Base-by-base conservation (phyloP, 495 filamentous ascomycete species). In the Hyphodiscus hymeniophilus region DNA sequence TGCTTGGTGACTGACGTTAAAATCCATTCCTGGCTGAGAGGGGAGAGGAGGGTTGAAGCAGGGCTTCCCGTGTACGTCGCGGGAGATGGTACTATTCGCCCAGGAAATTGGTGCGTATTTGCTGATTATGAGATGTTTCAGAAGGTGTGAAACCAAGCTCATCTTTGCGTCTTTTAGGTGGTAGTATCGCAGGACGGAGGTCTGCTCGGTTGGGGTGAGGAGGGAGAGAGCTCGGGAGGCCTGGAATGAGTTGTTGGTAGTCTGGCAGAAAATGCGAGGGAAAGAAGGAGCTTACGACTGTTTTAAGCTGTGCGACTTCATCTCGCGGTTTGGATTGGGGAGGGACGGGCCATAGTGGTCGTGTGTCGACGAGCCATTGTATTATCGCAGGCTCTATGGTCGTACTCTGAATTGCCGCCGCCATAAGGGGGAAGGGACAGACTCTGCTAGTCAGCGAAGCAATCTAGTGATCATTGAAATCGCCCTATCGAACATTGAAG, bases 1-100 rank as follows among this genome's bases (percentile, higher is more conserved):
- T 12, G 82, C 84, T 62, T 95, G 89, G 60, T 95, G 89, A 44
- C 79, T 85, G 45, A 95, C 84, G 60, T 95, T 95, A 74, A 95
- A 95, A 46, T 84, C 75, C 15, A 91, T 69, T 5, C 26, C 31
- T 16, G 31, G 10, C 16, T 17, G 26, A 5, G 13, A 17, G 15
- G 20, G 16, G 13, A 3, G 11, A 10, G 1, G 2, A 6, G 48
- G 44, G 7, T 38, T 33, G 39, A 70, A 82, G 55, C 72, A 81
- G 7, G 89, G 89, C 51, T 82, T 95, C 56, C 60, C 77, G 72
- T 69, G 76, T 56, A 32, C 64, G 66, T 65, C 79, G 39, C 80
- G 73, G n/a, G 73, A 74, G 45, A 89, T 72, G 28, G 54, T 58
- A 16, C 83, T 76, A 1, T 74, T 59, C 45, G 68, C 59, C 87